These are phyloP conservation scores for Inga leiocalycina DNA, from an alignment of 306 rosid species.

Conservation along the genomic window DNA sequence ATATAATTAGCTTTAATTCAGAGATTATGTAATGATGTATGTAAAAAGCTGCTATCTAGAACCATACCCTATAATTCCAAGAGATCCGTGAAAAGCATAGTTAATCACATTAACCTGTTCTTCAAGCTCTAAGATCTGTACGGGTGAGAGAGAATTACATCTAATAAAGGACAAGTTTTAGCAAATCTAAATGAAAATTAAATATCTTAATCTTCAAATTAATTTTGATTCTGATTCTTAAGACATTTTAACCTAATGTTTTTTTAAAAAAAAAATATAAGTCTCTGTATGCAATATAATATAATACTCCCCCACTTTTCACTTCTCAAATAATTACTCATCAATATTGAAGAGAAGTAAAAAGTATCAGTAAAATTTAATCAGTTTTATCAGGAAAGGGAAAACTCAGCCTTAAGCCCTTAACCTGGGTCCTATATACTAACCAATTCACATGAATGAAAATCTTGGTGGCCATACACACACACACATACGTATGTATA, in stretches of 20 bases:
- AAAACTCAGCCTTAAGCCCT: neutral
- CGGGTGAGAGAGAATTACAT: neutral
- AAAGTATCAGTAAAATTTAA: neutral
- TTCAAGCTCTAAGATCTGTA: neutral
- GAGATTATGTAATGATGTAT: conserved; percentile 5
- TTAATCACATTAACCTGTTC: neutral
- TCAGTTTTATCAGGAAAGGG: neutral
- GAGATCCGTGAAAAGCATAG: neutral
- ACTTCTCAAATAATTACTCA: neutral
- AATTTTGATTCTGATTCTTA: neutral
- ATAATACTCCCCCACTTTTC: neutral
- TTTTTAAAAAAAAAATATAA: too few species aligned
- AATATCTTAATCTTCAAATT: neutral
- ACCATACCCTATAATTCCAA: neutral
- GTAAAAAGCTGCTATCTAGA: neutral
- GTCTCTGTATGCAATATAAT: too few species aligned
- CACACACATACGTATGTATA: neutral
- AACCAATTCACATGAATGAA: neutral
- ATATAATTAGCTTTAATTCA: conserved; percentile 4
- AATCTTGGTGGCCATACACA: neutral
- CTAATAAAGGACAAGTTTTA: neutral
- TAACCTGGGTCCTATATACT: neutral
- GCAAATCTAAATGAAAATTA: too few species aligned
- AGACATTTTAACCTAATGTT: neutral
- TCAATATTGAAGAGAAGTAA: neutral